Evolutionary conservation across 108 stramenopile species (phyloP), one percentile per base, ranked within the genome.

Genomic region (Skeletonema menzelii): DNA sequence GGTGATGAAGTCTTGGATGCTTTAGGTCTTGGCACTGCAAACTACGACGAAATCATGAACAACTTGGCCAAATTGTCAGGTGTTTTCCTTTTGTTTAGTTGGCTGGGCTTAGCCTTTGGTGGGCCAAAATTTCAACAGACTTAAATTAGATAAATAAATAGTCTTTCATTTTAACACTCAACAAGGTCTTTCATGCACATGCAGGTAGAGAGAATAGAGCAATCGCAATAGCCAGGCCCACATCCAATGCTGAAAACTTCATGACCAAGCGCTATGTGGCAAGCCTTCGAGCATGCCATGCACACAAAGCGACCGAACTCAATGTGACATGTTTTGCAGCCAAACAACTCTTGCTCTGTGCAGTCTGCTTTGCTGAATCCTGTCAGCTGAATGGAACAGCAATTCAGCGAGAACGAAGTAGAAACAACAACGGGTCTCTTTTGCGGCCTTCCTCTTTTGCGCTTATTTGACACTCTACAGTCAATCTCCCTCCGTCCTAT

Each of bases 1-100:
- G 94, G 94, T 24, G 87, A 95, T 65, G 87, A 91, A 68, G 90
- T 95, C 14, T 63, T 95, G 10, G 62, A 76, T n/a, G 87, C 86
- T 27, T 64, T 95, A 12, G 94, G 94, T n/a, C 61, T 95, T 44
- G 75, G 67, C 27, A 60, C 66, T 46, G 79, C 76, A 30, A 77
- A 69, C 4, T 91, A 91, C 47, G 38, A 61, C 11, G 76, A 83
- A 20, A 27, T 79, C n/a, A 91, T 87, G 86, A 49, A 60, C 27
- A 80, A 83, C 12, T 60, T 88, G 34, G 77, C 55, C n/a, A 4
- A 79, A n/a, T 67, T 91, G 27, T 84, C 85, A 3, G 68, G 77
- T 7, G 66, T 60, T 34, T 85, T 86, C 73, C 62, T 91, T 10
- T 0, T 78, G 5, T 24, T 86, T 0, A 87, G 87, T 58, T 88